These are phyloP conservation scores for Paratinospora sagittata DNA, from an alignment of 164 flowering plant genomes.

Conservation along the genomic window DNA sequence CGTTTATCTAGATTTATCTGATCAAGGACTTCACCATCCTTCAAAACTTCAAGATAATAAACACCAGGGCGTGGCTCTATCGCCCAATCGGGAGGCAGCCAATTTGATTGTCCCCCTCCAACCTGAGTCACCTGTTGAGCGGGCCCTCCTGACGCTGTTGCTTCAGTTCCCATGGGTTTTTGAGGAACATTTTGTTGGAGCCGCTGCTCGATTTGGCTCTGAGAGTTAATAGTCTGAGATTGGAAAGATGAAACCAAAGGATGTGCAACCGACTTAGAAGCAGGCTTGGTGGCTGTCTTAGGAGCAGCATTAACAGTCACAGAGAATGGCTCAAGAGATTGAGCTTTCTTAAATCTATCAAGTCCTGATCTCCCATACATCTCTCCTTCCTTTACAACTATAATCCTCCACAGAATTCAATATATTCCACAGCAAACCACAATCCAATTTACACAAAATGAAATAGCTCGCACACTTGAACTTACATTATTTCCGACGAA, in stretches of 20 bases:
- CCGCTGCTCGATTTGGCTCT: neutral
- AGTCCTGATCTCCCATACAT: conserved; percentile 94
- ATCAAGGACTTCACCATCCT: conserved; percentile 79
- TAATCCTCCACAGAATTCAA: neutral
- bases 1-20: conserved; percentile 61
- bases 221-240: conserved; percentile 15
- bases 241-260: conserved; percentile 18
- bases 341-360: conserved; percentile 90
- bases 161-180: conserved; percentile 12
- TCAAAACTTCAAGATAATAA: conserved; percentile 80
- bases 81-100: conserved; percentile 99
- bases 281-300: conserved; percentile 11
- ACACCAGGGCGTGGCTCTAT: conserved; percentile 91
- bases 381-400: neutral
- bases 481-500: conserved; percentile 3
- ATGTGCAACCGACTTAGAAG: neutral
- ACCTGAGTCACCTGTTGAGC: conserved; percentile 55
- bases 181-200: conserved; percentile 17
- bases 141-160: conserved; percentile 19
- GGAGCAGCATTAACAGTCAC: conserved; percentile 46
- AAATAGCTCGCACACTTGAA: neutral
- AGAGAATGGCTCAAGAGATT: conserved; percentile 78
- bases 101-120: conserved; percentile 86
- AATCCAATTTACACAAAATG: neutral
- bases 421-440: neutral